A percentile compares a stretch with the other conserved stretches of the same genome.
phyloP scores from a whole-genome alignment of 2,329 filamentous ascomycete species.

The Cercospora sp. region DNA sequence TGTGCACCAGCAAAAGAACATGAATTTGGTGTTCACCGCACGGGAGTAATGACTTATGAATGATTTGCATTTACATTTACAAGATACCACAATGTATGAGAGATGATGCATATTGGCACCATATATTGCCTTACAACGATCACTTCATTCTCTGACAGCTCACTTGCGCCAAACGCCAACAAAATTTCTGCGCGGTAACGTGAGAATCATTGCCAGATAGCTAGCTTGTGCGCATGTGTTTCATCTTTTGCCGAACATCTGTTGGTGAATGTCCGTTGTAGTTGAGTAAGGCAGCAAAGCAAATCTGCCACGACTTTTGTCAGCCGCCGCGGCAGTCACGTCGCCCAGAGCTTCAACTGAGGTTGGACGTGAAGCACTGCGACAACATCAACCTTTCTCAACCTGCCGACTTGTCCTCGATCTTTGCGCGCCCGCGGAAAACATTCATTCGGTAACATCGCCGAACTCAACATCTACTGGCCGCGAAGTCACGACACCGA shows the following conservation, averaged over 20 bases:
- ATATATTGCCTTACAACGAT: background rate
- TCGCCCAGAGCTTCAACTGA: background rate
- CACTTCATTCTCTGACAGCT: background rate
- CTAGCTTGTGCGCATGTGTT: background rate
- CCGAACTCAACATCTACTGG: background rate
- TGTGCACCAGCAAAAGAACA: conserved; percentile 25
- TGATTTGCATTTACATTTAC: background rate
- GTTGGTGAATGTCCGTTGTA: background rate
- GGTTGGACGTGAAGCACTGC: background rate
- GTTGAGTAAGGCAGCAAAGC: background rate
- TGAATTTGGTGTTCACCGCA: conserved; percentile 24
- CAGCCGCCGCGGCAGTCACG: background rate
- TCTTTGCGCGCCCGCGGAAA: background rate
- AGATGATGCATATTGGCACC: background rate
- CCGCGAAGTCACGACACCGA: background rate
- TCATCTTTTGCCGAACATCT: background rate
- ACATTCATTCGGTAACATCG: background rate
- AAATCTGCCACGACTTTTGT: background rate
- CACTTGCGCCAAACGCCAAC: background rate
- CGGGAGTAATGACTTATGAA: conserved; percentile 9
- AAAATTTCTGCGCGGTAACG: background rate
- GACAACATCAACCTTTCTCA: background rate
- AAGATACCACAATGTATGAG: conserved; percentile 3
- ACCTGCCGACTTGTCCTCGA: background rate
- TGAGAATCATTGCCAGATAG: background rate